Conservation (phyloP, 2,329 filamentous ascomycete genomes). For the Thermomyces lanuginosus region DNA sequence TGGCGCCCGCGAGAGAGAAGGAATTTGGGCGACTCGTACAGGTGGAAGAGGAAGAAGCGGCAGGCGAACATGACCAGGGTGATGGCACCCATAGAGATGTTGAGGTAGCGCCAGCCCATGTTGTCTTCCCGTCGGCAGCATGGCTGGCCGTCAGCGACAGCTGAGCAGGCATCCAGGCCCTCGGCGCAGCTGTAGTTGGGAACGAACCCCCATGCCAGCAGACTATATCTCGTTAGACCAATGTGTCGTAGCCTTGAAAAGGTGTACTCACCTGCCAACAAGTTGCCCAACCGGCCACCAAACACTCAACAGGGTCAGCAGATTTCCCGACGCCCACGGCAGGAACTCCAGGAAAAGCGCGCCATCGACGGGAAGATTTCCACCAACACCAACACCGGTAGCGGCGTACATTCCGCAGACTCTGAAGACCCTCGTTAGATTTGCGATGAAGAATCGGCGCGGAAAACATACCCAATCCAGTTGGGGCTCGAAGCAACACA, state of each 20-base stretch:
- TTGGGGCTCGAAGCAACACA: slow-evolving; percentile 49
- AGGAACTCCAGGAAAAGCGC: slow-evolving; percentile 73
- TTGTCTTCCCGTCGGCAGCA: slow-evolving; percentile 39
- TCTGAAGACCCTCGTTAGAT: slow-evolving; percentile 10
- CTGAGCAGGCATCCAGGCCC: slow-evolving; percentile 16
- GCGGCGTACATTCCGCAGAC: slow-evolving; percentile 45
- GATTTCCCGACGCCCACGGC: slow-evolving; percentile 53
- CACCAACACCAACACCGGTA: slow-evolving; percentile 53
- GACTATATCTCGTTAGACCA: slow-evolving; percentile 7
- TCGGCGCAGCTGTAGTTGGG: slow-evolving; percentile 43
- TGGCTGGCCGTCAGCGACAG: slow-evolving; percentile 12
- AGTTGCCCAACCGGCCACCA: slow-evolving; percentile 81
- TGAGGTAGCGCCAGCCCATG: slow-evolving; percentile 59
- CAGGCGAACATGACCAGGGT: slow-evolving; percentile 64
- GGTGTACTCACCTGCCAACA: slow-evolving; percentile 32
- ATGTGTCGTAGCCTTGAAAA: not conserved
- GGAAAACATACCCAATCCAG: slow-evolving; percentile 38
- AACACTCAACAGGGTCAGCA: slow-evolving; percentile 64
- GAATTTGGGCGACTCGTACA: slow-evolving; percentile 77
- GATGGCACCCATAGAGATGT: slow-evolving; percentile 52
- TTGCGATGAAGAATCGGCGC: not conserved
- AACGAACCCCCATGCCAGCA: slow-evolving; percentile 60
- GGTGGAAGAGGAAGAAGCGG: slow-evolving; percentile 64
- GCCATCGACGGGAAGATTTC: slow-evolving; percentile 64
- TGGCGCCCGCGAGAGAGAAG: slow-evolving; percentile 62